Base-by-base conservation (phyloP, 208 protist species). In the Wallacemonas rigidus region DNA sequence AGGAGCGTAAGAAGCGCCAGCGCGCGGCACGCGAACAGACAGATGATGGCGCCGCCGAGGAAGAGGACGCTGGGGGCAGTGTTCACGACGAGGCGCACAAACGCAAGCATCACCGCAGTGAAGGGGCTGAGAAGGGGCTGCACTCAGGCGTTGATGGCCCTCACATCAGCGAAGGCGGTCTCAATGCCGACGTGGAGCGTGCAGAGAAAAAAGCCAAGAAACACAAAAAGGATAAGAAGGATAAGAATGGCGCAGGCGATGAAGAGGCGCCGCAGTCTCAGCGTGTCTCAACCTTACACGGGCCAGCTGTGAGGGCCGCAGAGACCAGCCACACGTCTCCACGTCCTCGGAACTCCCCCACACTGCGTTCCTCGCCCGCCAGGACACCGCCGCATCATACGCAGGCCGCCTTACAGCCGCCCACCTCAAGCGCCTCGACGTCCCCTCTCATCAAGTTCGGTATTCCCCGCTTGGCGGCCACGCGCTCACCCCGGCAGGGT, bases 181-280 rank as follows among this genome's bases (percentile, higher is more conserved):
- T 12, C 15, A 54, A n/a, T n/a, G 12, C 14, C 1, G 12, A 54
- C 50, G 50, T n/a, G 50, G 14, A n/a, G 50, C 50, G 50, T n/a
- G 50, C 15, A 12, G 15, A 12, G 7, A 38, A 65, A 39, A 74
- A 67, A 47, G 36, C 41, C 26, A 57, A 62, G 38, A 64, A 72
- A 38, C 11, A 63, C 57, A 63, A 63, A 38, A 63, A 63, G 57
- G 36, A 63, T 38, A 44, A 63, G 36, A 63, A 63, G 57, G 36
- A 44, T n/a, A 58, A 58, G 53, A 58, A 58, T 26, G 26, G 26
- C 26, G 26, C 26, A 26, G 26, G 26, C 26, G 26, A 26, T 26
- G 26, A 26, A 26, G 26, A 26, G 0, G 26, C 26, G 26, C 26
- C 26, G 26, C 26, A 26, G 26, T 26, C 26, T 26, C 26, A 26